phyloP scores from a whole-genome alignment of 139 green algal genomes.

The Chlorella sp. region DNA sequence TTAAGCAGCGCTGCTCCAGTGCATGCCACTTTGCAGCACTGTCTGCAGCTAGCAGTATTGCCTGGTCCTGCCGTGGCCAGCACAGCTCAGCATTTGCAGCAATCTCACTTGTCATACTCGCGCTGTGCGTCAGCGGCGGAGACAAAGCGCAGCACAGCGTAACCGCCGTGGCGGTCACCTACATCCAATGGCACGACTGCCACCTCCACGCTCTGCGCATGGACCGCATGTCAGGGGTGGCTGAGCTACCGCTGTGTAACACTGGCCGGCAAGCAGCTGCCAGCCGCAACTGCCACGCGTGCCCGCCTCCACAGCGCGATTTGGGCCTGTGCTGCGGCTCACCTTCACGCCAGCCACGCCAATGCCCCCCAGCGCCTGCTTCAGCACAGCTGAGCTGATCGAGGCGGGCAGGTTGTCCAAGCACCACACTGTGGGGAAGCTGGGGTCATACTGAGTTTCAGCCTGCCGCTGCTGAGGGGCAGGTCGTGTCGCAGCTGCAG shows the following conservation, averaged over 20 bases:
- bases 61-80: too few relatives aligned
- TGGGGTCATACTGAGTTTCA: not conserved
- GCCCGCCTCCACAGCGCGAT: too few relatives aligned
- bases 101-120: not conserved
- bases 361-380: not conserved
- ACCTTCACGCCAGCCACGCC: slow-evolving; percentile 7
- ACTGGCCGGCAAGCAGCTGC: too few relatives aligned
- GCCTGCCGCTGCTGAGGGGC: not conserved
- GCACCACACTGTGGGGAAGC: slow-evolving; percentile 1
- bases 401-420: slow-evolving; percentile 26
- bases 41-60: not conserved
- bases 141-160: slow-evolving; percentile 23
- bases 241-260: too few relatives aligned
- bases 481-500: not conserved
- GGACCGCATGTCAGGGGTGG: not conserved
- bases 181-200: not conserved
- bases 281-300: too few relatives aligned
- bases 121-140: not conserved
- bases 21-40: not conserved
- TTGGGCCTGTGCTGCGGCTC: too few relatives aligned
- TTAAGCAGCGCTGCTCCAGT: not conserved
- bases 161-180: not conserved
- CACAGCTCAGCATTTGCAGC: not conserved
- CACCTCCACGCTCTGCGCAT: slow-evolving; percentile 3
- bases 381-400: not conserved